Percentiles rank a stretch among this genome's conserved stretches.
phyloP scores from a whole-genome alignment of 2,329 filamentous ascomycete species.

The Pseudogymnoascus sp. region DNA sequence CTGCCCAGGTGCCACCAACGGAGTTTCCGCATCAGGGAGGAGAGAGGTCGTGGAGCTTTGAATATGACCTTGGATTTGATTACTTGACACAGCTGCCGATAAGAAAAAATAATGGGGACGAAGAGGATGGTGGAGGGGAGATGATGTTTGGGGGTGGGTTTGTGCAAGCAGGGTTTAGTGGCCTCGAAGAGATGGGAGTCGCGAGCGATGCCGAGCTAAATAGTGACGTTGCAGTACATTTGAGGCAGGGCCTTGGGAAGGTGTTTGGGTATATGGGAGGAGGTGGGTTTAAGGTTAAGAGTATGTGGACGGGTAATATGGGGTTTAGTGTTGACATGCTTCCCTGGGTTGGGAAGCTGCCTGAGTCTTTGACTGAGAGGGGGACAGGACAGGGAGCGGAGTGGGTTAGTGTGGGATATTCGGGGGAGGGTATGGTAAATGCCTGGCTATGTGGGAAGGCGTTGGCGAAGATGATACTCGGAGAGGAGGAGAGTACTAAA shows the following conservation, averaged over 20 bases:
- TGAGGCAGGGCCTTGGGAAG: constrained; percentile 35
- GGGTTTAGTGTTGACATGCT: constrained; percentile 40
- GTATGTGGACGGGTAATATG: constrained; percentile 43
- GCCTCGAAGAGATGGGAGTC: constrained; percentile 39
- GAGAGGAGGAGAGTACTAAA: constrained; percentile 21
- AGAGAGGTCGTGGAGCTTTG: constrained; percentile 46
- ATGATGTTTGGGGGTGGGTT: constrained; percentile 50
- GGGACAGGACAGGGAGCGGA: constrained; percentile 24
- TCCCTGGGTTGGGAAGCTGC: constrained; percentile 43
- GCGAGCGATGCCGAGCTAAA: constrained; percentile 39
- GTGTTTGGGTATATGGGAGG: constrained; percentile 29
- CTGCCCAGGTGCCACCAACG: constrained; percentile 37
- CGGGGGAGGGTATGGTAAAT: constrained; percentile 46
- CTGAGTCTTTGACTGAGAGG: constrained; percentile 25
- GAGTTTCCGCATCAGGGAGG: constrained; percentile 29
- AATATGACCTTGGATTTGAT: constrained; percentile 53
- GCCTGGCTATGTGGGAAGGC: constrained; percentile 45
- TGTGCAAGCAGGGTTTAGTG: constrained; percentile 34
- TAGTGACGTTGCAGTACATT: constrained; percentile 32
- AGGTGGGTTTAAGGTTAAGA: constrained; percentile 26
- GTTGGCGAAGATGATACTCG: constrained; percentile 38
- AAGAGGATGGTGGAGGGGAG: constrained; percentile 30
- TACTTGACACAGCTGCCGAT: constrained; percentile 51
- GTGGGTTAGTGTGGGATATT: constrained; percentile 45
- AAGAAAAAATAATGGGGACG: not conserved